Evolutionary conservation across 2,329 filamentous ascomycete species (phyloP).

Genomic region (Ascocoryne sarcoides): DNA sequence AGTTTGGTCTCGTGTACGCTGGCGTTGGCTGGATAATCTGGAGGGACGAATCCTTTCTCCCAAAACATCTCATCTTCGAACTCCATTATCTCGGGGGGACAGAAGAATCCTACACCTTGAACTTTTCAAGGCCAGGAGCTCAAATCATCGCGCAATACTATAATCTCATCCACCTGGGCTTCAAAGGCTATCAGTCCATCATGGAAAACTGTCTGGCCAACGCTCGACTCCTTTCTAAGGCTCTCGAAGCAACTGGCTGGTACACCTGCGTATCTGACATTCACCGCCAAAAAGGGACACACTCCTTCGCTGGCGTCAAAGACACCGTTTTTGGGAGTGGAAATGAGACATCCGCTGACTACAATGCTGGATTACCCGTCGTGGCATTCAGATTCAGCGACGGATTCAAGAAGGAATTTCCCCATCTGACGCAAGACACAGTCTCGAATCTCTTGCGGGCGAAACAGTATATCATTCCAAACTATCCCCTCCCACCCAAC

Average conservation of each 20-base stretch:
- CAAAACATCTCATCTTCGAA: conserved; percentile 61
- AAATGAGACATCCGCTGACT: conserved; percentile 49
- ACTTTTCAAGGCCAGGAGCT: conserved; percentile 62
- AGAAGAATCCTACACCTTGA: conserved; percentile 61
- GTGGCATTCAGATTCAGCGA: conserved; percentile 59
- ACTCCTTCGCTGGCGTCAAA: conserved; percentile 26
- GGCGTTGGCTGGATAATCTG: conserved; percentile 65
- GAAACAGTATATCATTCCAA: conserved; percentile 64
- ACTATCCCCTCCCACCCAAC: conserved; percentile 56
- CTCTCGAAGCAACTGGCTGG: conserved; percentile 57
- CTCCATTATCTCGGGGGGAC: conserved; percentile 62
- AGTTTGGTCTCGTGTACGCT: conserved; percentile 55
- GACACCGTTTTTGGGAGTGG: conserved; percentile 33
- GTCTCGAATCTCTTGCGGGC: conserved; percentile 54
- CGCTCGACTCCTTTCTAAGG: conserved; percentile 53
- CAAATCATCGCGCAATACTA: conserved; percentile 67
- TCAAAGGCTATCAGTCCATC: conserved; percentile 51
- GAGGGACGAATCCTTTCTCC: conserved; percentile 56
- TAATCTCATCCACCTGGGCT: conserved; percentile 63
- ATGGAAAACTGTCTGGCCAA: conserved; percentile 61
- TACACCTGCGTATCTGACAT: conserved; percentile 58
- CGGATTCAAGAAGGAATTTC: conserved; percentile 50
- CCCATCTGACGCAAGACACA: conserved; percentile 55
- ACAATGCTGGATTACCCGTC: conserved; percentile 57
- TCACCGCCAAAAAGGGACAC: conserved; percentile 46